A percentile compares a stretch with the other conserved stretches of the same genome.
Evolutionary conservation across 1,139 yeast genomes (phyloP).

Genomic region (Pichia norvegensis): DNA sequence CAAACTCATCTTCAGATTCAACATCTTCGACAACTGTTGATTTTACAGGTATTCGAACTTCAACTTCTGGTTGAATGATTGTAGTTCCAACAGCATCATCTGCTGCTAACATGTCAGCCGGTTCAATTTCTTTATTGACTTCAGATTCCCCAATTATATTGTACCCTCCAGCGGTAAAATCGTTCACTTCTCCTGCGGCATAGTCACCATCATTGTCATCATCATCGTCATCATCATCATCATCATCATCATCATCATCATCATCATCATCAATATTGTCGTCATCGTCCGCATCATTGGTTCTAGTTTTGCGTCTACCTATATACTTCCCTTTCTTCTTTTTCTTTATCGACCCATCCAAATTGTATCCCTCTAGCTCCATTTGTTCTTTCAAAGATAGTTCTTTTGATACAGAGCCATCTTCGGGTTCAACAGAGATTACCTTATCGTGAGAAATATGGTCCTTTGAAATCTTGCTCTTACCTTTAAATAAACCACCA

Average conservation of each 20-base stretch:
- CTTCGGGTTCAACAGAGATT: neutral
- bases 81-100: no score
- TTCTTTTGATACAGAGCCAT: neutral
- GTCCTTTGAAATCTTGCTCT: slow-evolving; percentile 19
- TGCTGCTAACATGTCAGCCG: neutral
- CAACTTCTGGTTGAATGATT: neutral
- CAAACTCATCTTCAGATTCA: neutral
- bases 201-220: neutral
- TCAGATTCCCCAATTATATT: neutral
- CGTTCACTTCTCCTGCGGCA: neutral
- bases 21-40: neutral
- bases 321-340: neutral
- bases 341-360: neutral
- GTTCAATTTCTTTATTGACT: neutral
- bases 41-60: no score
- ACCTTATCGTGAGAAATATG: slow-evolving; percentile 12
- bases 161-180: neutral
- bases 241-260: slow-evolving; percentile 5
- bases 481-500: slow-evolving; percentile 13
- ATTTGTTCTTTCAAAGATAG: slow-evolving; percentile 10
- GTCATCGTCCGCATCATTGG: neutral
- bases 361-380: slow-evolving; percentile 11
- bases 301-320: neutral
- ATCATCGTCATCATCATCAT: neutral
- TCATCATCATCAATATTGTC: slow-evolving; percentile 3